phyloP scores from a whole-genome alignment of 306 rosid genomes.

The Vigna nakashimae region DNA sequence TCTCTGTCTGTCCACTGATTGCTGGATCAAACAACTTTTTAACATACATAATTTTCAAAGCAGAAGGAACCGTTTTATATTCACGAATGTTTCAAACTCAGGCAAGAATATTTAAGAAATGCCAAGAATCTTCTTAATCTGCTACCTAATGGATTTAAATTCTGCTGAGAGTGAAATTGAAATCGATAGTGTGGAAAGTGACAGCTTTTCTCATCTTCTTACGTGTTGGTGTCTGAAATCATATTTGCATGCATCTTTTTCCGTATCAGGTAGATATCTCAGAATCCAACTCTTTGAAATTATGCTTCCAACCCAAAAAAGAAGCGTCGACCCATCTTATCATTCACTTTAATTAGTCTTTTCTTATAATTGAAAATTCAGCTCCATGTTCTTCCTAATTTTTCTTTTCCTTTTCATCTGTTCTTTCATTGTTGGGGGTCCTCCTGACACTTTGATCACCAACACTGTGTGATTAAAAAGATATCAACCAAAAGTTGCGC shows the following conservation, averaged over 20 bases:
- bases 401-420: conserved; percentile 35
- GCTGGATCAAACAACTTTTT: conserved; percentile 13
- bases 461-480: conserved; percentile 40
- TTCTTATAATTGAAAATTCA: conserved; percentile 48
- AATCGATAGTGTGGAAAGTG: conserved; percentile 1
- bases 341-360: conserved; percentile 44
- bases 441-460: conserved; percentile 44
- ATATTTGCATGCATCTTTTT: conserved; percentile 45
- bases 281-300: conserved; percentile 40
- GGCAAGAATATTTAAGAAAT: background rate
- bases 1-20: background rate
- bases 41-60: background rate
- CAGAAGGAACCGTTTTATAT: background rate
- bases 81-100: background rate
- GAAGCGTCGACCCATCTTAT: conserved; percentile 41
- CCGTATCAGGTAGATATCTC: conserved; percentile 38
- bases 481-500: conserved; percentile 35
- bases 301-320: conserved; percentile 33
- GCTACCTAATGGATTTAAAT: background rate
- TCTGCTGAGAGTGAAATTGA: conserved; percentile 23
- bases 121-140: conserved; percentile 16
- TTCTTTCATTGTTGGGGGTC: conserved; percentile 46
- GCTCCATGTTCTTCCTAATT: conserved; percentile 35
- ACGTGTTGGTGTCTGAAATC: conserved; percentile 12
- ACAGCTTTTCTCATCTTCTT: background rate